Conservation (phyloP, 2,329 filamentous ascomycete genomes). For the Fusarium avenaceum region DNA sequence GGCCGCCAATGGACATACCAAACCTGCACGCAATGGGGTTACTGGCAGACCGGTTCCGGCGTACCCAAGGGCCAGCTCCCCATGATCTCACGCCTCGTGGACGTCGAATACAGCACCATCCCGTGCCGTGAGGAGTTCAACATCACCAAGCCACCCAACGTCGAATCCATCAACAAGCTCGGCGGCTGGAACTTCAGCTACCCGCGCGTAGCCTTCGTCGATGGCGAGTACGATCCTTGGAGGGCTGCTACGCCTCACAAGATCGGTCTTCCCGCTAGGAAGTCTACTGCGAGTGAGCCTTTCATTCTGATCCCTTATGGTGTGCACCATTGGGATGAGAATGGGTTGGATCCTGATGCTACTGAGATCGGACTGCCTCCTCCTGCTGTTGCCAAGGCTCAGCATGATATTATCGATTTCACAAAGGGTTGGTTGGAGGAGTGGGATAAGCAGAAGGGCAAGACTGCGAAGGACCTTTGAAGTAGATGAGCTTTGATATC, state of each 20-base stretch:
- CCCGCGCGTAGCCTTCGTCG: constrained; percentile 80
- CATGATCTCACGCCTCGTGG: constrained; percentile 78
- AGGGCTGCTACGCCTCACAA: constrained; percentile 79
- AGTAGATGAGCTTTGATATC: background rate
- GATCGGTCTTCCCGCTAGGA: constrained; percentile 67
- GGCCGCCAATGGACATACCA: constrained; percentile 65
- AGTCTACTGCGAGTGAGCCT: constrained; percentile 74
- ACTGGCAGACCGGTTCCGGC: constrained; percentile 78
- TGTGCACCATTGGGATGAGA: constrained; percentile 87
- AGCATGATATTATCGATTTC: constrained; percentile 70
- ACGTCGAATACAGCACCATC: constrained; percentile 71
- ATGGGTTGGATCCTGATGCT: constrained; percentile 67
- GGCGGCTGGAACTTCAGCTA: constrained; percentile 81
- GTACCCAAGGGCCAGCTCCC: constrained; percentile 74
- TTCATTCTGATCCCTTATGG: constrained; percentile 80
- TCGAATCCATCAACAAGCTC: constrained; percentile 79
- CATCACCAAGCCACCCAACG: constrained; percentile 72
- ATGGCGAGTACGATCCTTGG: constrained; percentile 86
- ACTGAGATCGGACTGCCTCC: constrained; percentile 75
- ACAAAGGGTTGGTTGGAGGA: constrained; percentile 77
- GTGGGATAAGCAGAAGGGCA: constrained; percentile 57
- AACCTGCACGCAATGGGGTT: constrained; percentile 79
- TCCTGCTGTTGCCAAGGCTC: constrained; percentile 68
- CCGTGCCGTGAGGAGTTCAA: constrained; percentile 79
- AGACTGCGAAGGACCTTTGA: constrained; percentile 21